A percentile compares a stretch with the other conserved stretches of the same genome.
phyloP scores from a whole-genome alignment of 768 basidiomycete species.

The Lentinus tigrinus region DNA sequence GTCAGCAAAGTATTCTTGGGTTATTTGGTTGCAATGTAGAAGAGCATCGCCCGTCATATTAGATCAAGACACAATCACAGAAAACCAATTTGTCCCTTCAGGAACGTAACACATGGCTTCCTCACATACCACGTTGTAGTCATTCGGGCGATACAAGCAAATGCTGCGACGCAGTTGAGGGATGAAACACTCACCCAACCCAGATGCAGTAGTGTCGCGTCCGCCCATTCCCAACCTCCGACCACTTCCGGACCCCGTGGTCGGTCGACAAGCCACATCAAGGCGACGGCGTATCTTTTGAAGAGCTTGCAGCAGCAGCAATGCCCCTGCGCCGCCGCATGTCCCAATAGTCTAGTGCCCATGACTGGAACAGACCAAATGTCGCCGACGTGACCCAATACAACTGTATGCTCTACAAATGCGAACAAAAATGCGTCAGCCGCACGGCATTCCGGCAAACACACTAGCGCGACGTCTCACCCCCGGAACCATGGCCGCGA shows the following conservation, averaged over 20 bases:
- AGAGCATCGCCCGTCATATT: constrained; percentile 64
- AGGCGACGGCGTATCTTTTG: constrained; percentile 1
- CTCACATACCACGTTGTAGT: constrained; percentile 76
- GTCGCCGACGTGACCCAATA: constrained; percentile 80
- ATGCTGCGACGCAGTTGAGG: background rate
- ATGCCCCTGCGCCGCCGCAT: constrained; percentile 30
- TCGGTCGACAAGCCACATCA: background rate
- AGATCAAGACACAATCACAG: constrained; percentile 82
- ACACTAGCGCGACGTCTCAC: constrained; percentile 39
- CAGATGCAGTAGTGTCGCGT: background rate
- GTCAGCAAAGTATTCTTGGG: background rate
- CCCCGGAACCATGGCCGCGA: constrained; percentile 70
- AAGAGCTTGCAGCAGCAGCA: background rate
- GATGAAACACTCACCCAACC: constrained; percentile 7
- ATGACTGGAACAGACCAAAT: constrained; percentile 74
- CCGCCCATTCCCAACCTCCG: background rate
- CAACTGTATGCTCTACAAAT: constrained; percentile 57
- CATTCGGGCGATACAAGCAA: constrained; percentile 40
- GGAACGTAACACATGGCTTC: constrained; percentile 45
- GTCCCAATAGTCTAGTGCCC: constrained; percentile 68
- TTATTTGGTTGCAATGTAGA: background rate
- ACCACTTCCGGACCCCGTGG: background rate
- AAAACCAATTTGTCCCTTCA: constrained; percentile 40
- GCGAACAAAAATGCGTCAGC: background rate
- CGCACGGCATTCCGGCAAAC: background rate